Conservation (phyloP, 305 asterid genomes). For the Coffea humblotiana region DNA sequence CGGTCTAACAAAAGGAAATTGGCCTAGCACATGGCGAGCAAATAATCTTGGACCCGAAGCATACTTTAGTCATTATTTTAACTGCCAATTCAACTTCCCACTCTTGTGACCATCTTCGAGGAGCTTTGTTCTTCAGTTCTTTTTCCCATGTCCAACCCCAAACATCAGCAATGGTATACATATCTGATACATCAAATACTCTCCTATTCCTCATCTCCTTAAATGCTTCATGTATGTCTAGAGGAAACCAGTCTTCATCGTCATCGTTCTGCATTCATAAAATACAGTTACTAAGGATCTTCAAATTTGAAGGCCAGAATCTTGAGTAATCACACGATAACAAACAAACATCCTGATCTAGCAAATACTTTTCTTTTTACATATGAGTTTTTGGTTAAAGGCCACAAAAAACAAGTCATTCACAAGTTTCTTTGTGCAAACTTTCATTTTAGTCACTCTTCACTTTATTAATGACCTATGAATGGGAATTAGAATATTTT, state of each 20-base stretch:
- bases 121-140: conserved; percentile 79
- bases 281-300: conserved; percentile 4
- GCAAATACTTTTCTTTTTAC: not conserved
- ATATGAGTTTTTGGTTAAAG: not conserved
- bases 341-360: not conserved
- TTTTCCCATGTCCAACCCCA: conserved; percentile 99
- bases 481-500: not conserved
- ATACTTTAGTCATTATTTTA: conserved; percentile 76
- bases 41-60: conserved; percentile 12
- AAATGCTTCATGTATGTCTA: conserved; percentile 81
- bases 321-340: not conserved
- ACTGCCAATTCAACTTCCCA: conserved; percentile 97
- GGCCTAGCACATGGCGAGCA: conserved; percentile 12
- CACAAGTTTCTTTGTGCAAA: not conserved
- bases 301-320: conserved; percentile 15
- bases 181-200: conserved; percentile 81
- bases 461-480: not conserved
- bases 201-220: conserved; percentile 80
- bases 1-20: not conserved
- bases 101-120: conserved; percentile 95
- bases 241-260: conserved; percentile 96
- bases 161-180: conserved; percentile 96
- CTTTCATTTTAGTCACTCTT: not conserved
- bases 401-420: not conserved
- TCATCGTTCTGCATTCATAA: conserved; percentile 62